Percentiles rank a stretch among this genome's conserved stretches.
Evolutionary conservation across 106 monocot genomes (phyloP).

Genomic region (Acorus calamus): DNA sequence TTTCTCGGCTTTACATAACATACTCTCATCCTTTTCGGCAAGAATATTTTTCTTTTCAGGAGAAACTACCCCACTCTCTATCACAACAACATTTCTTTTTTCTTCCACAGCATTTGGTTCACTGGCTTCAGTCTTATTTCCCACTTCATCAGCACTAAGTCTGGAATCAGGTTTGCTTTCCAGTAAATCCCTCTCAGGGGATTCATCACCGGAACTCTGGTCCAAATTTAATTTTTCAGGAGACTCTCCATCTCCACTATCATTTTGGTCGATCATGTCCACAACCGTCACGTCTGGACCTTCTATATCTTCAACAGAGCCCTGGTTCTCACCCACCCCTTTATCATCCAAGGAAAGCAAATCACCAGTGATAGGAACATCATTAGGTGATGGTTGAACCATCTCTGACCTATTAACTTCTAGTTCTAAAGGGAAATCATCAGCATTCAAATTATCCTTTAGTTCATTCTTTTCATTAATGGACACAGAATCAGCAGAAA

Average conservation of each 20-base stretch:
- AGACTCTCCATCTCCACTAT: conserved; percentile 19
- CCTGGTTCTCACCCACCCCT: conserved; percentile 30
- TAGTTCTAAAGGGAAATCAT: conserved; percentile 84
- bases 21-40: too few relatives aligned
- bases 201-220: conserved; percentile 76
- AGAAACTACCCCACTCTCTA: too few relatives aligned
- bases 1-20: too few relatives aligned
- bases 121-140: too few relatives aligned
- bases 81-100: too few relatives aligned
- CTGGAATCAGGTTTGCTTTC: conserved; percentile 10
- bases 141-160: too few relatives aligned
- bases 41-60: too few relatives aligned
- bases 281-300: conserved; percentile 12
- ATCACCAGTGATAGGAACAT: conserved; percentile 33
- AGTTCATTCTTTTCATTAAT: conserved; percentile 78
- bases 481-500: conserved; percentile 68
- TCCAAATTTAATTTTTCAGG: conserved; percentile 77
- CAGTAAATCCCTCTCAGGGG: conserved; percentile 66
- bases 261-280: conserved; percentile 33
- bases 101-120: too few relatives aligned
- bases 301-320: conserved; percentile 47
- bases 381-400: conserved; percentile 49
- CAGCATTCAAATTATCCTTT: conserved; percentile 87
- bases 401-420: conserved; percentile 64
- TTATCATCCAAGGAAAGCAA: conserved; percentile 26